Base-by-base conservation (phyloP, 331 rosid genomes). In the Dryas integrifolia region DNA sequence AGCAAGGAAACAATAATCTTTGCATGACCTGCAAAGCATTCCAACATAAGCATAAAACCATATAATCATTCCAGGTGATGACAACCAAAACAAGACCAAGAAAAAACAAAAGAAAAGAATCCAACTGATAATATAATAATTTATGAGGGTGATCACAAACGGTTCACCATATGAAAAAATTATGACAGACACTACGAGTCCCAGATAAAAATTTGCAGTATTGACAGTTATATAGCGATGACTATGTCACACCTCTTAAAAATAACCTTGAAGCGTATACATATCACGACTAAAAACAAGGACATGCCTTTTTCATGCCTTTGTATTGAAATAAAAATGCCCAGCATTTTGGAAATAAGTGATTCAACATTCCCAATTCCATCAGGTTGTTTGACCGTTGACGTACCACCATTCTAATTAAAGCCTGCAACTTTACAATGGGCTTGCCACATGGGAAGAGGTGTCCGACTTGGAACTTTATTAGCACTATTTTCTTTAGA, bases 1-100 rank as follows among this genome's bases (percentile, higher is more conserved):
- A 93, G 77, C 59, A 93, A 77, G 58, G 97, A 89, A 86, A 93
- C 73, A 62, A 89, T 81, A 78, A 82, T 75, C 81, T 87, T 85
- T 0, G 92, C 97, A 82, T 85, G 86, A 70, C 96, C 98, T 93
- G 87, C 70, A 88, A 82, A 76, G 18, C 51, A 81, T 70, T 18
- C 77, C 51, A 79, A 50, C 45, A 70, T 49, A 59, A 59, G 62
- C 35, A 72, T 24, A 21, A 9, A 30, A 76, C 24, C 9, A 14
- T 15, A 58, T 16, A 58, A 56, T 44, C 7, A 47, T 65, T 47
- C 30, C 68, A n/a, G 41, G 16, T 65, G n/a, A 12, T 5, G 35
- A 18, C 35, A 30, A 30, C 35, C 35, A 30, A 30, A 30, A 30
- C 35, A 30, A 44, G 24, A 18, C 40, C 53, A 3, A 64, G 44